Evolutionary conservation across 2,329 filamentous ascomycete genomes (phyloP), one percentile per base, ranked within the genome.

Genomic region (Rutstroemia sp.): DNA sequence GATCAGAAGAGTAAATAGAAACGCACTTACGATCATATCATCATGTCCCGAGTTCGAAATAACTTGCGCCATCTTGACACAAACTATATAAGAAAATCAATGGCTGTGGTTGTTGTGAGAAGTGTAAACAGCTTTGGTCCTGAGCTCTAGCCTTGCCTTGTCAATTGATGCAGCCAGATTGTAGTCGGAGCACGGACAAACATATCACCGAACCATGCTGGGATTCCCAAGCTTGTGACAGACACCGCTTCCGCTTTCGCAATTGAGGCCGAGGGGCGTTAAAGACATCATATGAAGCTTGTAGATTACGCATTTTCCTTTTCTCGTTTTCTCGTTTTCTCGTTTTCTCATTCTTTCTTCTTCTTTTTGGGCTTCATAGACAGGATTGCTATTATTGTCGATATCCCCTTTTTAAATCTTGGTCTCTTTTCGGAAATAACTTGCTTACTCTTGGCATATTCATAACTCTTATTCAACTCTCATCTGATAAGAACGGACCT

Each of bases 11-110:
- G 12, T 5, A 25, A 39, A 30, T 16, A 47, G 14, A 25, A 12
- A 16, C 14, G 38, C 25, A 30, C 63, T 58, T 91, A 97, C 92
- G 82, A 99, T 96, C 92, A 97, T 97, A 73, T 96, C 92, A 87
- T 97, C 92, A 78, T 99, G 94, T 70, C 88, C 87, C 61, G 87
- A 88, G 74, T 90, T 91, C 63, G 87, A 82, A 74, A 92, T 91
- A 68, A 90, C 84, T 77, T 92, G 88, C 58, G 87, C 81, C 85
- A 87, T 70, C 47, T 64, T 67, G 65, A 62, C 59, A 59, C 49
- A 53, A 51, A 38, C 16, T 37, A 10, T 39, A 2, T 2, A 34
- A 41, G 23, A 25, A 38, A 48, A 49, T 59, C 49, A 23, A 47
- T n/a, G 45, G 45, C 21, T 47, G 18, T 56, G 30, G n/a, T 37